phyloP scores from a whole-genome alignment of 805 yeast genomes.

The Tetrapisispora iriomotensis region DNA sequence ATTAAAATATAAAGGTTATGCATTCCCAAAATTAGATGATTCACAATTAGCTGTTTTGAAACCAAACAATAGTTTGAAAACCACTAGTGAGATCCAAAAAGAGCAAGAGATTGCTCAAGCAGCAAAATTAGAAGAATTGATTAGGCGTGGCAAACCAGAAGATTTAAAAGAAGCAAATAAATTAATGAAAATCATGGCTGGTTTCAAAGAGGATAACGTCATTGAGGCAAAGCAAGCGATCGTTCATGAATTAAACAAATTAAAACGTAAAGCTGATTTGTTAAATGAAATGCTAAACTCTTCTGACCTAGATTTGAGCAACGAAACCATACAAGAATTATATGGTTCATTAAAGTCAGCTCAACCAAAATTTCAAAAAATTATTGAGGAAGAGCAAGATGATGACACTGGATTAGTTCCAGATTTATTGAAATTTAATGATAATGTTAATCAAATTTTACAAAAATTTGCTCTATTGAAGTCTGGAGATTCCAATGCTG shows the following conservation, averaged over 20 bases:
- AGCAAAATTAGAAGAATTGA: conserved; percentile 91
- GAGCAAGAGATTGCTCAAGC: conserved; percentile 90
- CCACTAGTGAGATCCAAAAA: conserved; percentile 80
- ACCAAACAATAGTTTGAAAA: conserved; percentile 77
- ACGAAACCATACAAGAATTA: conserved; percentile 71
- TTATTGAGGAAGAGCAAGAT: conserved; percentile 64
- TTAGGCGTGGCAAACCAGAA: conserved; percentile 90
- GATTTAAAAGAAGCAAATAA: conserved; percentile 95
- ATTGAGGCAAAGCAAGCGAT: conserved; percentile 63
- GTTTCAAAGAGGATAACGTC: conserved; percentile 74
- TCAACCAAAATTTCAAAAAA: conserved; percentile 77
- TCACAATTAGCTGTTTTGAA: conserved; percentile 91
- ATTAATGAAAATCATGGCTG: conserved; percentile 96
- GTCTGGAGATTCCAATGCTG: conserved; percentile 46
- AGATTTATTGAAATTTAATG: conserved; percentile 61
- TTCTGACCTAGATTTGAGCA: conserved; percentile 29
- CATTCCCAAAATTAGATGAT: conserved; percentile 81
- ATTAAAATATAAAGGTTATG: conserved; percentile 80
- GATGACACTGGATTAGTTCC: conserved; percentile 58
- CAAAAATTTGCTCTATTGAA: conserved; percentile 57
- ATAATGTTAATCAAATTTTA: conserved; percentile 59
- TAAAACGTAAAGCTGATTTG: conserved; percentile 77
- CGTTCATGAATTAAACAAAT: conserved; percentile 71
- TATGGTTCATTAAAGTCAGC: conserved; percentile 70
- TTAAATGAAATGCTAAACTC: conserved; percentile 76